Evolutionary conservation across 73 alveolate genomes (phyloP).

Genomic region (Blepharisma japonicum): DNA sequence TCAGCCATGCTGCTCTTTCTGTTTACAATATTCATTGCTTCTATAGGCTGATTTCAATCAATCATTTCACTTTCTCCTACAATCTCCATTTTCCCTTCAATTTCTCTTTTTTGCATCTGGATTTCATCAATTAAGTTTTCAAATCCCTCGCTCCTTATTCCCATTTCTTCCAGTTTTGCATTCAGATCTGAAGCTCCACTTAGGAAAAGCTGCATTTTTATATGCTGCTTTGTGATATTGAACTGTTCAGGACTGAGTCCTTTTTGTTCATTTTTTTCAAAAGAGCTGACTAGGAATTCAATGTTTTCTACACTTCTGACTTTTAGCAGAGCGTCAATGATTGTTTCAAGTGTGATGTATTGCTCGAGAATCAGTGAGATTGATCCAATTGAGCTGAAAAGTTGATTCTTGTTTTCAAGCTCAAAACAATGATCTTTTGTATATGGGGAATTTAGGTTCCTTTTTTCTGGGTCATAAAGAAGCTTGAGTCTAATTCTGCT

Average conservation of each 20-base stretch:
- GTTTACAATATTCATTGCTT: not conserved
- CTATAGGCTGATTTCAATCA: not conserved
- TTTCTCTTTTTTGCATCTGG: not conserved
- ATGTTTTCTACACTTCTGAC: not conserved
- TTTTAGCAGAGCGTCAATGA: not conserved
- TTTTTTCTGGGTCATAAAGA: not conserved
- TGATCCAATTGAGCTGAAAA: not conserved
- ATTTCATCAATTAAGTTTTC: not conserved
- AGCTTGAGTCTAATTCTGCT: not conserved
- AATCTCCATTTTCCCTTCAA: not conserved
- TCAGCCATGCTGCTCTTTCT: not conserved
- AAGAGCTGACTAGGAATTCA: not conserved
- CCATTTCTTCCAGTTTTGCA: conserved; percentile 28
- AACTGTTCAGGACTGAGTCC: not conserved
- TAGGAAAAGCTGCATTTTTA: conserved; percentile 1
- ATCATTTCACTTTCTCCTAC: conserved; percentile 26
- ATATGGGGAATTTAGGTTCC: not conserved
- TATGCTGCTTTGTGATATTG: not conserved
- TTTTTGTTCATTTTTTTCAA: conserved; percentile 8
- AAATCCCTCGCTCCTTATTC: conserved; percentile 21
- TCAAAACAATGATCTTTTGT: not conserved
- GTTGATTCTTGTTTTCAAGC: too few relatives aligned
- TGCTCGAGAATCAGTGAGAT: not conserved
- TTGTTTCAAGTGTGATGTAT: not conserved
- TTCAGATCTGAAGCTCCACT: conserved; percentile 20